Base-by-base conservation (phyloP, 2,329 filamentous ascomycete species). In the Calonectria hongkongensis region DNA sequence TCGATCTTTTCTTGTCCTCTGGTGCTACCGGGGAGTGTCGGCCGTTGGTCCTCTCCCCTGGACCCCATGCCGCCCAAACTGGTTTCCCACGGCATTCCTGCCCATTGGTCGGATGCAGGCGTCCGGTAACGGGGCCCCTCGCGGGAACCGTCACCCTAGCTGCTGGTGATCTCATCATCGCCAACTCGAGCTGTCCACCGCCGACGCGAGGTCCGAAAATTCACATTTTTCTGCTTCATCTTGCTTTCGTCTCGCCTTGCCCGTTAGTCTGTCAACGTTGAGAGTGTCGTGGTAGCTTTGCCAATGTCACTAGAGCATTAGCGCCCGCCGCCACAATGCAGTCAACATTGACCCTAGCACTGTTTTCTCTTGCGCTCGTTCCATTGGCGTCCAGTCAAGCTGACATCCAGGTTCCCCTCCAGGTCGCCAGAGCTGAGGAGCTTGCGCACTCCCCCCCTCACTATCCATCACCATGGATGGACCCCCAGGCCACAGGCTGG, bases 401-500 rank as follows among this genome's bases (percentile, higher is more conserved):
- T 82, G 71, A 83, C 74, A 3, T 70, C 48, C 71, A 75, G 63
- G 64, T 71, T 10, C 51, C 56, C 10, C 56, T 76, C 2, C 77
- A 83, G 78, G 25, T 74, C 62, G 43, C 71, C 28, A 71, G 74
- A 43, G 69, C 70, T 41, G 63, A 74, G 39, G 50, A 68, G 39
- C 82, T 86, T 16, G 85, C 86, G 4, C 75, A 79, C 36, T 90
- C 88, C 3, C 84, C 84, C 15, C 94, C 95, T 2, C 90, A 89
- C 81, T 98, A 98, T 81, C 95, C 95, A 1, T 96, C 94, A 33
- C 95, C 95, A 86, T 98, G 95, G 95, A 93, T 93, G 85, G 90
- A 94, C 74, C 93, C 94, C 21, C 83, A 90, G 7, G 94, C 94
- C 13, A 86, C 90, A 54, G 90, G 89, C 73, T 98, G 95, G 95